These are phyloP conservation scores for Rhododendron griersonianum DNA, from an alignment of 148 eudicot genomes.

Conservation along the genomic window DNA sequence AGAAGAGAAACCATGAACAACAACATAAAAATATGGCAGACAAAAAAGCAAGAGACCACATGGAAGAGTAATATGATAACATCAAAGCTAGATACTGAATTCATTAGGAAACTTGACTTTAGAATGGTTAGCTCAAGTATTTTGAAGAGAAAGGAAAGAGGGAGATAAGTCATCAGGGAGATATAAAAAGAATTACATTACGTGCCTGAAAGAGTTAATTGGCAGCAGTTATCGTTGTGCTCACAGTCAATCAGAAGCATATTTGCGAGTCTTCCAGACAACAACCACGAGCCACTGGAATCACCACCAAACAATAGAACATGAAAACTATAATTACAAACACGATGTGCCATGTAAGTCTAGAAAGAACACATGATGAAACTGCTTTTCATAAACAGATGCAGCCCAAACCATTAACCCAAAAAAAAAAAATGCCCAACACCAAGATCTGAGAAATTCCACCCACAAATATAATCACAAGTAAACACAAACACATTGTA, in stretches of 20 bases:
- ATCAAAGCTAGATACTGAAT: background rate
- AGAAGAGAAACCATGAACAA: background rate
- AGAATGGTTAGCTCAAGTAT: background rate
- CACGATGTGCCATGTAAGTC: background rate
- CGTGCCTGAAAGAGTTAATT: conserved; percentile 84
- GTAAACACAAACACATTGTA: background rate
- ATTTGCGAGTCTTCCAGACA: conserved; percentile 88
- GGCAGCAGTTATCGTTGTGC: conserved; percentile 51
- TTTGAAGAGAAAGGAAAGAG: background rate
- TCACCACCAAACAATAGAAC: conserved; percentile 7
- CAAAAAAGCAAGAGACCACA: background rate
- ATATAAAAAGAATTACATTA: background rate
- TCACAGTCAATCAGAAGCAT: conserved; percentile 87
- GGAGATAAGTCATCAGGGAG: background rate
- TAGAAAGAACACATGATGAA: background rate
- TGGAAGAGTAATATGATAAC: background rate
- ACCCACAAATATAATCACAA: background rate
- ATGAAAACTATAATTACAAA: background rate
- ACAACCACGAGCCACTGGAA: conserved; percentile 73
- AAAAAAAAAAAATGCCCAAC: background rate
- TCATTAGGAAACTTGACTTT: background rate
- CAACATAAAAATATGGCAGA: background rate
- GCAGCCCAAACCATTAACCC: background rate
- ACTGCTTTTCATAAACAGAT: background rate
- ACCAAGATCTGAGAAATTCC: background rate